Evolutionary conservation across 2,329 filamentous ascomycete species (phyloP), one percentile per base, ranked within the genome.

Genomic region (Aspergillus brasiliensis): DNA sequence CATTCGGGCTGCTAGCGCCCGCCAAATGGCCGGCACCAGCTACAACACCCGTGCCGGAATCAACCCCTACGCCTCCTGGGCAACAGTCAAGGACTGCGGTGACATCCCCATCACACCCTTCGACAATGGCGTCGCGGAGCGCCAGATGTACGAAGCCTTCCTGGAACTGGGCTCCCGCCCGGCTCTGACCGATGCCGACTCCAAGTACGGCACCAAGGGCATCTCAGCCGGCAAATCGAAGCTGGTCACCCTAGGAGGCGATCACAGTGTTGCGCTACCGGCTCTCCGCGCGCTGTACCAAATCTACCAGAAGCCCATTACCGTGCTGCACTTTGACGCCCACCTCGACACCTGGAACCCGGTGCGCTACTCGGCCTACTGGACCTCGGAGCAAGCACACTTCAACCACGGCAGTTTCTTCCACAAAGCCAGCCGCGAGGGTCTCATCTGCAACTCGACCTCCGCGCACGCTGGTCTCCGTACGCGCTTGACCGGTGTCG

Each of bases 321-420:
- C 88, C 2, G 89, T 92, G 13, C 78, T 92, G 61, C 90, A 92
- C 74, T 92, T 92, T 74, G 90, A 92, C 69, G 87, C 82, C 2
- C 91, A 96, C 73, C 83, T 95, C 2, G 91, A 95, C 72, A 95
- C 91, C 2, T 95, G 91, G 91, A 88, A 94, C 73, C 91, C 91
- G 2, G 84, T 75, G 34, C 77, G 91, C 67, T 96, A 96, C 75
- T 90, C 91, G 0, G 88, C 84, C 15, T 86, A 88, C 57, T 97
- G 92, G 92, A 75, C 81, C 6, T 84, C 83, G 2, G 83, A 86
- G 61, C 90, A 91, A 74, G 84, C 86, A 2, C 85, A 88, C 67
- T 95, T 96, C 80, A 96, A 88, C 71, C 92, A 97, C 75, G 92
- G 93, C 4, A 91, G 86, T 66, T 95, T 96, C 88, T 96, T 96